Evolutionary conservation across 495 filamentous ascomycete species (phyloP).

Genomic region (Xylaria grammica): DNA sequence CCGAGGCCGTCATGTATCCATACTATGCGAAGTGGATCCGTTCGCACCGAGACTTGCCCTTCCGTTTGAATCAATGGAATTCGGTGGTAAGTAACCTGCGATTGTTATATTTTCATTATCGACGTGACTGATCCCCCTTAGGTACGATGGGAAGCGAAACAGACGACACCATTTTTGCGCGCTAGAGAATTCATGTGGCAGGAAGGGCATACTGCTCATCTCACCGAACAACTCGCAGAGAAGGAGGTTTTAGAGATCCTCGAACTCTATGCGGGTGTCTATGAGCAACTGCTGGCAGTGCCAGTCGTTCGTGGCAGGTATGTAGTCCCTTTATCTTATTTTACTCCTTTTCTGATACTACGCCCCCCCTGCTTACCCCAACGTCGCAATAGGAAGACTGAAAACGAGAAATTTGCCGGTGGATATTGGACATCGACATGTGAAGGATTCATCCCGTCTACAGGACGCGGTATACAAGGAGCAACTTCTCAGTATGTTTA

Average conservation of each 20-base stretch:
- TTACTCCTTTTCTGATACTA: too few relatives aligned
- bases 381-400: constrained; percentile 63
- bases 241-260: constrained; percentile 90
- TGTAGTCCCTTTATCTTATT: constrained; percentile 1
- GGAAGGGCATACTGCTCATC: constrained; percentile 95
- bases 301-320: constrained; percentile 82
- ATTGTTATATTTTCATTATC: background rate
- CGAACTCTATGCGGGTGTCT: constrained; percentile 88
- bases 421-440: constrained; percentile 74
- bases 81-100: constrained; percentile 61
- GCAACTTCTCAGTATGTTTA: constrained; percentile 73
- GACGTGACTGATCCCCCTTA: background rate
- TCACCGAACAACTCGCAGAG: constrained; percentile 75
- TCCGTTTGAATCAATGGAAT: constrained; percentile 94
- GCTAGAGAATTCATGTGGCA: constrained; percentile 98
- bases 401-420: constrained; percentile 97
- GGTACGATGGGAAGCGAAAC: constrained; percentile 95
- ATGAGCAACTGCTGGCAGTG: constrained; percentile 87
- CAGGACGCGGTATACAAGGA: constrained; percentile 95
- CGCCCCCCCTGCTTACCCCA: background rate
- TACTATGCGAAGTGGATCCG: constrained; percentile 98
- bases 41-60: constrained; percentile 89
- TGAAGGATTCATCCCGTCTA: constrained; percentile 92
- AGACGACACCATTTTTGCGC: constrained; percentile 92
- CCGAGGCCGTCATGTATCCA: constrained; percentile 81